Percentiles rank a stretch among this genome's conserved stretches.
Conservation (phyloP, 208 protist genomes). For the Trypanosoma conorhini region DNA sequence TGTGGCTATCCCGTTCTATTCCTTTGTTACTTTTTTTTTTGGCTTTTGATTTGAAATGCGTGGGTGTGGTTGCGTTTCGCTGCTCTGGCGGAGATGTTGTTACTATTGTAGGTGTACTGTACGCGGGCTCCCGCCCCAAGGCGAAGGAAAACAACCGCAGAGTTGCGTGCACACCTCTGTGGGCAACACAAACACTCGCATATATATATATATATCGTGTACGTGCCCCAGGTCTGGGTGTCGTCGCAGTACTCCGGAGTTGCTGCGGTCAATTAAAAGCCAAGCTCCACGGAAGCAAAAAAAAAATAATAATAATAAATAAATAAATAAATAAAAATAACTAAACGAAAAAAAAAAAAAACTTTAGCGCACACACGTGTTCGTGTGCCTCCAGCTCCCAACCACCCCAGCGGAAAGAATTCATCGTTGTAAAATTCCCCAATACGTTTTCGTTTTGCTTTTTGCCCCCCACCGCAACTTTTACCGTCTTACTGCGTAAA, state of each 20-base stretch:
- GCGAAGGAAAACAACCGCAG: not conserved
- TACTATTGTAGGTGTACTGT: not conserved
- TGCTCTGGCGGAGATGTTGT: not conserved
- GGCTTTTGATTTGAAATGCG: not conserved
- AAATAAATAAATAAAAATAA: not conserved
- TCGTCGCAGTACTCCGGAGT: too few species aligned
- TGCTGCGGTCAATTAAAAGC: too few species aligned
- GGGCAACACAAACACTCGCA: not conserved
- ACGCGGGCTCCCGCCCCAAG: not conserved
- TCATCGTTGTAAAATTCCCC: not conserved
- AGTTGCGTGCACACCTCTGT: not conserved
- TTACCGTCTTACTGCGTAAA: too few species aligned
- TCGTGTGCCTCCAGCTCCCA: not conserved
- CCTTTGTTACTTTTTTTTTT: not conserved
- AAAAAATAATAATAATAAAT: too few species aligned
- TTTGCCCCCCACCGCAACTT: too few species aligned
- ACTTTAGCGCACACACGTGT: not conserved
- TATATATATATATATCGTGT: not conserved
- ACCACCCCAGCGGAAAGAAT: not conserved
- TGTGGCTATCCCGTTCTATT: not conserved
- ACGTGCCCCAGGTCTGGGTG: too few species aligned
- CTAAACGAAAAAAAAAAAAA: not conserved
- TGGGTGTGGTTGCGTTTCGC: not conserved
- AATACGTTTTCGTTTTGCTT: not conserved
- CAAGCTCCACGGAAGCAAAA: too few species aligned